phyloP scores from a whole-genome alignment of 208 protist species.

The Hexamita inflata region DNA sequence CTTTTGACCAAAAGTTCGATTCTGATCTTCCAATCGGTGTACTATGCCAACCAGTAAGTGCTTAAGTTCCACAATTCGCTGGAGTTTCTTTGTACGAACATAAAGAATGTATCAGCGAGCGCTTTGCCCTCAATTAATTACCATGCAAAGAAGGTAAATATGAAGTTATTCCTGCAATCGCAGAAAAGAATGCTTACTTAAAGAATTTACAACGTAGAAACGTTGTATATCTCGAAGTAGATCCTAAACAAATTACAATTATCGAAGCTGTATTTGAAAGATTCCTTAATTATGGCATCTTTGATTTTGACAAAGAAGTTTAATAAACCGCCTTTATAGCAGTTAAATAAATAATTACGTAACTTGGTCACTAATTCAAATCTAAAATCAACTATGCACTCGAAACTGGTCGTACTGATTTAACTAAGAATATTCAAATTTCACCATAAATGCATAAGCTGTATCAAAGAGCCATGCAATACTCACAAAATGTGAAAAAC shows the following conservation, averaged over 20 bases:
- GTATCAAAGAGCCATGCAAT: neutral
- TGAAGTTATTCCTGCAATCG: neutral
- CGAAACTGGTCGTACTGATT: neutral
- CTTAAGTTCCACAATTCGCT: neutral
- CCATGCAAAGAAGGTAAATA: neutral
- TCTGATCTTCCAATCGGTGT: neutral
- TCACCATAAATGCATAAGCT: neutral
- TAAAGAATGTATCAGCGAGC: neutral
- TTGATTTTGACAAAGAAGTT: neutral
- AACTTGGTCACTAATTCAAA: neutral
- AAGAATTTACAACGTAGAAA: too few species aligned
- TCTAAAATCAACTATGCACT: neutral
- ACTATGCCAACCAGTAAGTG: neutral
- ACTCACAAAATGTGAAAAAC: neutral
- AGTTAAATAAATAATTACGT: neutral
- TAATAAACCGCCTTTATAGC: neutral
- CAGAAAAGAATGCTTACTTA: neutral
- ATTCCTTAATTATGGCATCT: neutral
- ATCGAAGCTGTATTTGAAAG: neutral
- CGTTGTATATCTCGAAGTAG: neutral
- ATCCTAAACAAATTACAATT: neutral
- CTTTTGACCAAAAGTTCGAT: neutral
- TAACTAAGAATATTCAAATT: neutral
- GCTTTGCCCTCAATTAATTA: neutral
- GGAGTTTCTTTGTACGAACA: neutral